Evolutionary conservation across 331 rosid species (phyloP).

Genomic region (Ulmus americana): DNA sequence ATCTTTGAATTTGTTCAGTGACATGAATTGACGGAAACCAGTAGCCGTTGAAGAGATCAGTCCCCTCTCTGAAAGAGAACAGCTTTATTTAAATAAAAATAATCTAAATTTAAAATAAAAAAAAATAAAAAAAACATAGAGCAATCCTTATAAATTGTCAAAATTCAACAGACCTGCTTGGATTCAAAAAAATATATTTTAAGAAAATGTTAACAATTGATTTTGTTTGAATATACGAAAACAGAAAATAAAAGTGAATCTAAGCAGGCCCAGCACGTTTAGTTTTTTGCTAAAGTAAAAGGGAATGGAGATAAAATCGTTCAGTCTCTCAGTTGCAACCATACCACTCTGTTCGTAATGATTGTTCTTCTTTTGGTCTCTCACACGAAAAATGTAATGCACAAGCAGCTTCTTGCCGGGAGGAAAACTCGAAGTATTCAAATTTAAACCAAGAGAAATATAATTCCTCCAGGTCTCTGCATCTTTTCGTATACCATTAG

Average conservation of each 20-base stretch:
- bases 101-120: no score
- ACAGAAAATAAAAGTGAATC: not conserved
- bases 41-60: not conserved
- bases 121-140: no score
- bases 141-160: no score
- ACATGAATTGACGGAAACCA: not conserved
- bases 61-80: no score
- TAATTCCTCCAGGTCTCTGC: not conserved
- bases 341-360: constrained; percentile 2
- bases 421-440: not conserved
- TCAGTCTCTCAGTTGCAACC: not conserved
- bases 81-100: no score
- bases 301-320: not conserved
- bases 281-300: not conserved
- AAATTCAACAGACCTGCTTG: no score
- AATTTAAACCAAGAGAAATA: not conserved
- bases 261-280: not conserved
- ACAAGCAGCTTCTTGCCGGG: not conserved
- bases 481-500: not conserved
- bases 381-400: not conserved
- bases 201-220: no score
- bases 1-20: not conserved
- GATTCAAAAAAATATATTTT: no score
- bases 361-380: not conserved
- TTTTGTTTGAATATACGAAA: no score